Evolutionary conservation across 1,284 basidiomycete species (phyloP).

Genomic region (Pseudomicrostroma phylloplanum): DNA sequence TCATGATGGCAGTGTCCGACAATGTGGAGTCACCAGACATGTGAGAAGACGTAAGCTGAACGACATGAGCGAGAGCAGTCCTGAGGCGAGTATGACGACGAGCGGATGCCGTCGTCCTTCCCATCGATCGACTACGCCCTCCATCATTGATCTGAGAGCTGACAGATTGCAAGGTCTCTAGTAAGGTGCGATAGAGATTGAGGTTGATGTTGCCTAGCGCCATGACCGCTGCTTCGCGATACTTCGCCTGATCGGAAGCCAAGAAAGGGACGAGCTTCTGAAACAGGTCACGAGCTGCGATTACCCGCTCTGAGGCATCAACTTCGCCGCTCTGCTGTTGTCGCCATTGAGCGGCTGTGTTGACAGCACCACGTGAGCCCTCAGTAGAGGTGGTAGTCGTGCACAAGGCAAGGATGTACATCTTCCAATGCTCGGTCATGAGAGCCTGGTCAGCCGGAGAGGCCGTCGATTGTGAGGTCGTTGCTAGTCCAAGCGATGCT

Average conservation of each 20-base stretch:
- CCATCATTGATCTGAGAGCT: conserved; percentile 74
- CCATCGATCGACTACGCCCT: conserved; percentile 38
- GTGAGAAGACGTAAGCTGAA: conserved; percentile 73
- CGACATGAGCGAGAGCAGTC: conserved; percentile 82
- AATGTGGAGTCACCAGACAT: conserved; percentile 64
- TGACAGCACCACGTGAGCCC: conserved; percentile 55
- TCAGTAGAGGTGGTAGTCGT: conserved; percentile 58
- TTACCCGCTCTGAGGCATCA: conserved; percentile 64
- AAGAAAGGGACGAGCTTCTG: conserved; percentile 78
- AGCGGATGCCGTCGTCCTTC: conserved; percentile 14
- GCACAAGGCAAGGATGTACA: conserved; percentile 76
- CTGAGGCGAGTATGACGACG: conserved; percentile 74
- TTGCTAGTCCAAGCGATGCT: conserved; percentile 19
- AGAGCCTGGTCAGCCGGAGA: conserved; percentile 59
- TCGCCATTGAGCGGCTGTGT: conserved; percentile 60
- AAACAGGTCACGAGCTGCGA: conserved; percentile 69
- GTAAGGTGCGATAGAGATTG: conserved; percentile 68
- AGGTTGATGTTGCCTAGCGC: conserved; percentile 80
- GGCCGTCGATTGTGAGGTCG: conserved; percentile 20
- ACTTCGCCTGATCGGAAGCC: conserved; percentile 73
- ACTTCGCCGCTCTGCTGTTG: conserved; percentile 59
- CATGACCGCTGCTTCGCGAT: conserved; percentile 76
- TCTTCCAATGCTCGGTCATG: conserved; percentile 76
- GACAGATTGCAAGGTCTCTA: conserved; percentile 75
- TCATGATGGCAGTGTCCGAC: conserved; percentile 63